phyloP scores from a whole-genome alignment of 768 basidiomycete genomes.

The Coprinopsis sp. region DNA sequence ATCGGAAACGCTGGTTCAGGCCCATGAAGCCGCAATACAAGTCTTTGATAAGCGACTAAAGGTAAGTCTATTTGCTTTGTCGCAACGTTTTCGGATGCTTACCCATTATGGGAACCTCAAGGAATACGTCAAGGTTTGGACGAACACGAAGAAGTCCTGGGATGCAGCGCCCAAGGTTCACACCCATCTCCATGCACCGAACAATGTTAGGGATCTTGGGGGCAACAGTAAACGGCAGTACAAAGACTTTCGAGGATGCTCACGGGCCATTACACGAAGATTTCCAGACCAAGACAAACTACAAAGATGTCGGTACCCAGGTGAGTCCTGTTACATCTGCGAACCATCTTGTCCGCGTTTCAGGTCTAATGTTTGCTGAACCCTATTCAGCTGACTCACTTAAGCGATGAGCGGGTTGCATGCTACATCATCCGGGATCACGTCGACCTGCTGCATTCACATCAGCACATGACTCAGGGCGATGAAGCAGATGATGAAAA shows the following conservation, averaged over 20 bases:
- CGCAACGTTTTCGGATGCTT: neutral
- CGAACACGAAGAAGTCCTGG: slow-evolving; percentile 21
- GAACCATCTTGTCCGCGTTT: neutral
- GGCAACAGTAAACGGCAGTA: slow-evolving; percentile 25
- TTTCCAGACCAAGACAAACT: slow-evolving; percentile 27
- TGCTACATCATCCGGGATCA: too few species aligned
- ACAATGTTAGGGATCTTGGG: slow-evolving; percentile 30
- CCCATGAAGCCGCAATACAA: slow-evolving; percentile 14
- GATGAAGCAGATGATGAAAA: too few species aligned
- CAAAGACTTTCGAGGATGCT: slow-evolving; percentile 25
- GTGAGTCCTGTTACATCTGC: slow-evolving; percentile 12
- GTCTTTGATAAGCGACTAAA: slow-evolving; percentile 16
- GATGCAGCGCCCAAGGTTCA: slow-evolving; percentile 35
- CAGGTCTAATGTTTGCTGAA: neutral
- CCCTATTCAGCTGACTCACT: neutral
- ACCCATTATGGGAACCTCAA: neutral
- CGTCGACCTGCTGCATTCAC: too few species aligned
- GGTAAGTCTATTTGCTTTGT: slow-evolving; percentile 14
- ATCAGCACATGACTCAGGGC: too few species aligned
- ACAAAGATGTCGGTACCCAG: slow-evolving; percentile 28
- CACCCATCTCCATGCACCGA: slow-evolving; percentile 26
- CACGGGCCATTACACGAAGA: slow-evolving; percentile 24
- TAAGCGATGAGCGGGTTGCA: too few species aligned
- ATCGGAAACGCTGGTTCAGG: slow-evolving; percentile 20
- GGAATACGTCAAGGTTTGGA: slow-evolving; percentile 1